These are phyloP conservation scores for Nannochloropsis granulata DNA, from an alignment of 108 stramenopile species.

Conservation along the genomic window DNA sequence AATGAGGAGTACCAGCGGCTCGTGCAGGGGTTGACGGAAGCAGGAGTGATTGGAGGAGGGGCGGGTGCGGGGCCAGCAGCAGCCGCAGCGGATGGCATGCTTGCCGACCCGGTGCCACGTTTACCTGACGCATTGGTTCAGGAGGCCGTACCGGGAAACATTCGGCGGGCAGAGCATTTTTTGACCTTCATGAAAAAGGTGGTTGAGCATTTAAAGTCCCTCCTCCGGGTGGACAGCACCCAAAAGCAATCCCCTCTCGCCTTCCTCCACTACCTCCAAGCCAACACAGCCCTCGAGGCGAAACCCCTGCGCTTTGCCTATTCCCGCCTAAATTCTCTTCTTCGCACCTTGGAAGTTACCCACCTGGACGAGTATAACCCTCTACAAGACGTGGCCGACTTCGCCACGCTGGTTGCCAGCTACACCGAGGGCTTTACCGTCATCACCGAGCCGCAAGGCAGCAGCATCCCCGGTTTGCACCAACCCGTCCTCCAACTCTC, in stretches of 20 bases:
- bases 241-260: background rate
- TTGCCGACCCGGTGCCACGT: slow-evolving; percentile 19
- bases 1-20: slow-evolving; percentile 78
- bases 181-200: slow-evolving; percentile 78
- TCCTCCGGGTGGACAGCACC: background rate
- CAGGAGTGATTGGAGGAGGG: background rate
- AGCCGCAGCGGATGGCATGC: slow-evolving; percentile 16
- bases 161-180: slow-evolving; percentile 95
- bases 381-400: slow-evolving; percentile 64
- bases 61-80: background rate
- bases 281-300: slow-evolving; percentile 70
- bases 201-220: slow-evolving; percentile 38
- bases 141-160: slow-evolving; percentile 95
- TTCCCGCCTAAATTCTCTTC: slow-evolving; percentile 68
- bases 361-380: slow-evolving; percentile 57
- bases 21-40: slow-evolving; percentile 30
- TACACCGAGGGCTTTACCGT: slow-evolving; percentile 95
- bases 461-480: slow-evolving; percentile 14
- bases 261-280: slow-evolving; percentile 47
- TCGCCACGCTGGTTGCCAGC: slow-evolving; percentile 79
- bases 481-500: slow-evolving; percentile 61
- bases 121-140: slow-evolving; percentile 41
- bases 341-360: slow-evolving; percentile 63
- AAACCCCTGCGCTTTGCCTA: slow-evolving; percentile 90
- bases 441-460: slow-evolving; percentile 71